A percentile compares a stretch with the other conserved stretches of the same genome.
Evolutionary conservation across 2,329 filamentous ascomycete species (phyloP).

Genomic region (Ophiostoma australiae): DNA sequence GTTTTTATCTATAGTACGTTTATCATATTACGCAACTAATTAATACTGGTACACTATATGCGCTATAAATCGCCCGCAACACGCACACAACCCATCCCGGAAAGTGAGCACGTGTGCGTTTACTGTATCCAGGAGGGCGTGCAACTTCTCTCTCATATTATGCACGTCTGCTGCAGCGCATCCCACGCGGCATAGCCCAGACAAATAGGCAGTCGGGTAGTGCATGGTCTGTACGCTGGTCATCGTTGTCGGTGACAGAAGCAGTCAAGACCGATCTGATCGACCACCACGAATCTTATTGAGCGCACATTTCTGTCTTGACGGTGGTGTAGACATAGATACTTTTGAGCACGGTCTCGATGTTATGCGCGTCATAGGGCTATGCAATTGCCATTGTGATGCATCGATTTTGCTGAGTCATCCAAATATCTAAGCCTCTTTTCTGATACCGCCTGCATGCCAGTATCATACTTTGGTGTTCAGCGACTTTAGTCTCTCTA

Average conservation of each 20-base stretch:
- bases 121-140: conserved; percentile 16
- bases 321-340: background rate
- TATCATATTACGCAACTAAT: background rate
- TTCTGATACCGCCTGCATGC: too few relatives aligned
- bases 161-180: conserved; percentile 13
- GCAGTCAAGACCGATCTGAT: conserved; percentile 19
- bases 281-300: conserved; percentile 5
- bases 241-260: conserved; percentile 19
- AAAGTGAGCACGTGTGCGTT: conserved; percentile 24
- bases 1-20: background rate
- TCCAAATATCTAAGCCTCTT: too few relatives aligned
- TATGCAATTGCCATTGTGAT: background rate
- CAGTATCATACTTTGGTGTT: background rate
- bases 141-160: background rate
- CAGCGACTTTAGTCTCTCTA: background rate
- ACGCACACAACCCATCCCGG: background rate
- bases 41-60: background rate
- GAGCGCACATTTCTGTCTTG: too few relatives aligned
- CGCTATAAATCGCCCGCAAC: background rate
- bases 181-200: conserved; percentile 7
- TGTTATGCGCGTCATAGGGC: background rate
- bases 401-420: background rate
- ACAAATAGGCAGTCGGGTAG: background rate
- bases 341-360: background rate
- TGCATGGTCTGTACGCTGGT: background rate